phyloP scores from a whole-genome alignment of 441 rosid genomes.

The Brassica balearica region DNA sequence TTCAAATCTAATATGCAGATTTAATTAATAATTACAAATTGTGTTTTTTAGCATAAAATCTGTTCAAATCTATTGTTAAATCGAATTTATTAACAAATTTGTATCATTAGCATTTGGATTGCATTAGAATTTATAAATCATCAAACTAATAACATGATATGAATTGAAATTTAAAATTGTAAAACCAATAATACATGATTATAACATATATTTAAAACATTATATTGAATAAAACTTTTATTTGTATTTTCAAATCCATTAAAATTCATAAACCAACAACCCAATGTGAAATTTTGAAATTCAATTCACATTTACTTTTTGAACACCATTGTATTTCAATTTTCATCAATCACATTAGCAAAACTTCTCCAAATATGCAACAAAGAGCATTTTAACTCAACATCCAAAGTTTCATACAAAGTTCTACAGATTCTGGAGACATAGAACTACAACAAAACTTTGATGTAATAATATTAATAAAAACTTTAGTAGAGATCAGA shows the following conservation, averaged over 20 bases:
- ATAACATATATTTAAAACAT: neutral
- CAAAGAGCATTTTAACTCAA: neutral
- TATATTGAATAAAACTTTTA: neutral
- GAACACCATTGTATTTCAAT: neutral
- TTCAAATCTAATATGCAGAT: too few species aligned
- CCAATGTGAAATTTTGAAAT: neutral
- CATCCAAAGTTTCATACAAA: slow-evolving; percentile 6
- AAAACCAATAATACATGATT: too few species aligned
- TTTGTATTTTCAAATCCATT: neutral
- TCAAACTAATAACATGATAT: too few species aligned
- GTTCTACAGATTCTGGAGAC: slow-evolving; percentile 7
- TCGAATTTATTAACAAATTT: neutral
- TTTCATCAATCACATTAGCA: slow-evolving; percentile 15
- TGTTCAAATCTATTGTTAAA: too few species aligned
- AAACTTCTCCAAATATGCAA: slow-evolving; percentile 3
- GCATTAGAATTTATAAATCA: neutral
- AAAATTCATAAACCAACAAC: neutral
- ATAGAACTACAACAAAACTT: too few species aligned
- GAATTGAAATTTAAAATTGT: too few species aligned
- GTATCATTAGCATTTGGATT: neutral
- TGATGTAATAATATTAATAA: slow-evolving; percentile 8
- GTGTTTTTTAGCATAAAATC: too few species aligned
- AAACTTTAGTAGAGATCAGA: slow-evolving; percentile 21
- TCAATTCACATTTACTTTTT: neutral
- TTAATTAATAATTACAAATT: too few species aligned